Evolutionary conservation across 2,329 filamentous ascomycete genomes (phyloP), one percentile per base, ranked within the genome.

Genomic region (Aphanocladium album): DNA sequence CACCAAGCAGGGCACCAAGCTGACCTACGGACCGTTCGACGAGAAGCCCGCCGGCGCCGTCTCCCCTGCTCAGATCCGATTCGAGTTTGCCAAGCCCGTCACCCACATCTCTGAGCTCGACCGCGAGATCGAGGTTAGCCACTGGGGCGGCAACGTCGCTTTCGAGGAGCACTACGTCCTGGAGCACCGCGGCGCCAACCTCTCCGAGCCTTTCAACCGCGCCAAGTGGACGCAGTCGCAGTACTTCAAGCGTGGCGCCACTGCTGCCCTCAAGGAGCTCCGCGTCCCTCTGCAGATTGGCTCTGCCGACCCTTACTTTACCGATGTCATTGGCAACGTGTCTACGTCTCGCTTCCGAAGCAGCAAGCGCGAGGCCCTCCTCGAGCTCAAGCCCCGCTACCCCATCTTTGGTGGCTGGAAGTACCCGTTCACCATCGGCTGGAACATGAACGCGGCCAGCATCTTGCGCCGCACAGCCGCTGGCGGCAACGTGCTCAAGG

Each of bases 401-500:
- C 95, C 95, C n/a, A 75, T 99, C 25, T 99, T 97, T 69, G 95
- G 95, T 62, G 92, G 91, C 63, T 99, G 95, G 95, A 96, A 96
- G 76, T 98, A 97, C 76, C 95, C 90, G 66, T 99, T 98, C 80
- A 91, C 89, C 62, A 87, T 98, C 61, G 95, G 95, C 67, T 99
- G 95, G 95, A 96, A 98, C 77, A 88, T 90, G 57, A 86, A 96
- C 66, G 81, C 96, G 30, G 86, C 86, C 69, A 85, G 84, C 61
- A 95, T 90, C 73, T 73, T 99, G 66, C 87, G 91, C 68, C 84
- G 80, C 67, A 80, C 83, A 46, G 77, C 80, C 50, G 82, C 82
- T 27, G 86, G 91, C 62, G 83, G 85, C n/a, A 96, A 91, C 70
- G 83, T 96, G 11, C 82, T 99, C 62, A 96, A 91, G 71, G 88